These are phyloP conservation scores for Axilococcus clingmanii DNA, from an alignment of 139 green algal genomes.

Conservation along the genomic window DNA sequence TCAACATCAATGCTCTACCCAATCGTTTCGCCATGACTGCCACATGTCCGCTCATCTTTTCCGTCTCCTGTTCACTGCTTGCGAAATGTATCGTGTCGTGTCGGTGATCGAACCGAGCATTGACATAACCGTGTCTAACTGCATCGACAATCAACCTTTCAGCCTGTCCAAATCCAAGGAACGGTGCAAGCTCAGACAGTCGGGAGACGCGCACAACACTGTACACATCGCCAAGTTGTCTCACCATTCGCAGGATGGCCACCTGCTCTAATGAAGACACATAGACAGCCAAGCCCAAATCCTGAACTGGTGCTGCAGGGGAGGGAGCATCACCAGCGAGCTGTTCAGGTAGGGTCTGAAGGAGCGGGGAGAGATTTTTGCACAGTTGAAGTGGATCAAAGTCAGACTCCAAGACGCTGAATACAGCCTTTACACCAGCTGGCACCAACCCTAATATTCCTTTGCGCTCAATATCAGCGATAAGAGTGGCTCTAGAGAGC, in stretches of 20 bases:
- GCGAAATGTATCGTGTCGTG: conserved; percentile 85
- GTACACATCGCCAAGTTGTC: conserved; percentile 86
- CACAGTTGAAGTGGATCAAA: conserved; percentile 92
- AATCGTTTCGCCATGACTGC: conserved; percentile 55
- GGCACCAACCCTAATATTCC: conserved; percentile 74
- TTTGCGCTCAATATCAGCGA: conserved; percentile 64
- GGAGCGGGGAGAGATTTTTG: conserved; percentile 58
- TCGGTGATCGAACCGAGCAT: conserved; percentile 85
- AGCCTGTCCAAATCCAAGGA: conserved; percentile 36
- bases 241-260: conserved; percentile 75
- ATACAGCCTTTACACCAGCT: conserved; percentile 51
- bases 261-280: conserved; percentile 38
- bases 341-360: conserved; percentile 44
- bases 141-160: conserved; percentile 88
- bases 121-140: conserved; percentile 78
- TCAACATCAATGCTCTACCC: conserved; percentile 51
- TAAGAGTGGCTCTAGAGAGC: conserved; percentile 64
- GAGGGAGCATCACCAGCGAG: background rate
- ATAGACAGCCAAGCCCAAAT: conserved; percentile 18
- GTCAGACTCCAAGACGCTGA: conserved; percentile 72
- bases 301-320: conserved; percentile 6
- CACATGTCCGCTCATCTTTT: conserved; percentile 51
- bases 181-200: conserved; percentile 57
- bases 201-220: conserved; percentile 48
- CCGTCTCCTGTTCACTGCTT: conserved; percentile 43